phyloP scores from a whole-genome alignment of 805 yeast genomes.

The Metschnikowia picachoensis region DNA sequence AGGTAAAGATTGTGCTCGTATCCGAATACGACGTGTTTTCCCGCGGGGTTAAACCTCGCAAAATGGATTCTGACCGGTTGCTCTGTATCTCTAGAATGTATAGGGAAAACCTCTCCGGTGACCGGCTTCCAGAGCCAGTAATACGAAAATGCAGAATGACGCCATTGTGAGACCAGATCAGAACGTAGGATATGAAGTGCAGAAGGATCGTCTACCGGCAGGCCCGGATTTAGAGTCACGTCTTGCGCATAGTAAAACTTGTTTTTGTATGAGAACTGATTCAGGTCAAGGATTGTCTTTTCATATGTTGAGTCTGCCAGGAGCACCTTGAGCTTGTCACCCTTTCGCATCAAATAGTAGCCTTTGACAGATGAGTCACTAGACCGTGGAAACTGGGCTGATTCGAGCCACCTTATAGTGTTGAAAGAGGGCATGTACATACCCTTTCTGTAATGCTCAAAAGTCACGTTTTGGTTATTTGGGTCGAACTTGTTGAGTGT shows the following conservation, averaged over 20 bases:
- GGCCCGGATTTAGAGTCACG: conserved; percentile 36
- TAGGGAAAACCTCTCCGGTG: conserved; percentile 27
- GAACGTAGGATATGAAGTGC: conserved; percentile 53
- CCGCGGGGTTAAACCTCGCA: conserved; percentile 60
- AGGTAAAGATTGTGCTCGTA: conserved; percentile 53
- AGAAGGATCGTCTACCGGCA: conserved; percentile 41
- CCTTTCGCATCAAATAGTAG: conserved; percentile 23
- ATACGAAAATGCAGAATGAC: conserved; percentile 34
- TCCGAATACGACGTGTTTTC: conserved; percentile 54
- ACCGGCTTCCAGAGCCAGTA: conserved; percentile 36
- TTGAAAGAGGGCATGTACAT: conserved; percentile 1
- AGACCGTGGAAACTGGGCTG: conserved; percentile 29
- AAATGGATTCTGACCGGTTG: conserved; percentile 24
- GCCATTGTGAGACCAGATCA: conserved; percentile 42
- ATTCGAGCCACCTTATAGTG: conserved; percentile 27
- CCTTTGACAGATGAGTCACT: conserved; percentile 22
- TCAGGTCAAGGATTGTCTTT: conserved; percentile 26
- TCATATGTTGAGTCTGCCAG: conserved; percentile 26
- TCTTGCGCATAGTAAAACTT: conserved; percentile 28
- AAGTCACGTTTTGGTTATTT: conserved; percentile 24
- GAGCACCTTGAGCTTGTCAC: conserved; percentile 19
- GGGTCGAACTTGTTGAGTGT: conserved; percentile 30
- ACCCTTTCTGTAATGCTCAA: conserved; percentile 25
- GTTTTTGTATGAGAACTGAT: conserved; percentile 41
- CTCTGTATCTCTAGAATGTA: conserved; percentile 23